Evolutionary conservation across 2,329 filamentous ascomycete species (phyloP).

Genomic region (Cladophialophora chaetospira): DNA sequence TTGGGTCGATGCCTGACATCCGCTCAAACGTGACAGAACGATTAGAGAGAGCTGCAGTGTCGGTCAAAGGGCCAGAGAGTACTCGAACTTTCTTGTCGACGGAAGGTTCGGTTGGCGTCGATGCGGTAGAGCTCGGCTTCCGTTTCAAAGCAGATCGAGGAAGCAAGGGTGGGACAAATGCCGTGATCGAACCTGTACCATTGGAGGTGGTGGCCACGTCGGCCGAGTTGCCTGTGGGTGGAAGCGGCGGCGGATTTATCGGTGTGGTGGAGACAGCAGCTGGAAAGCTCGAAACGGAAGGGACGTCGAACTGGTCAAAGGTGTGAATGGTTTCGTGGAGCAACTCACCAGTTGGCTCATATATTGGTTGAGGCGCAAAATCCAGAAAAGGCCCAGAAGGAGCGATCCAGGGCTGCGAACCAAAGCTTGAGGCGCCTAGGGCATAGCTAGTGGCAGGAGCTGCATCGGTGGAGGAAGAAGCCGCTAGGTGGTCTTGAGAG

Average conservation of each 20-base stretch:
- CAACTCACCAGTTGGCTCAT: constrained; percentile 31
- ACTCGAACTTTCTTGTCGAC: constrained; percentile 17
- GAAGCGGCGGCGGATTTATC: constrained; percentile 15
- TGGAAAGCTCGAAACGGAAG: constrained; percentile 18
- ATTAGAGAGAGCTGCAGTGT: constrained; percentile 14
- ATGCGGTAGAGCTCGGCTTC: constrained; percentile 22
- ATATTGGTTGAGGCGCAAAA: constrained; percentile 28
- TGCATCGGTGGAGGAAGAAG: constrained; percentile 25
- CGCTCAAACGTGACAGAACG: constrained; percentile 31
- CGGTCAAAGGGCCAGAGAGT: constrained; percentile 14
- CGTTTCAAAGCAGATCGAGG: constrained; percentile 31
- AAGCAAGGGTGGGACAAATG: constrained; percentile 24
- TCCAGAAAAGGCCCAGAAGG: constrained; percentile 25
- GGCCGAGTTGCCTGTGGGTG: constrained; percentile 2
- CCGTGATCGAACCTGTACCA: constrained; percentile 21
- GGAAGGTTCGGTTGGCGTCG: constrained; percentile 10
- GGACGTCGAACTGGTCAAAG: constrained; percentile 28
- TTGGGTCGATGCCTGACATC: constrained; percentile 31
- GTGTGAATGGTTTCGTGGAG: constrained; percentile 23
- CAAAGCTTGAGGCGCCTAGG: constrained; percentile 28
- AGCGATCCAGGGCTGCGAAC: constrained; percentile 25
- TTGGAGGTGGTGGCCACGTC: constrained; percentile 19
- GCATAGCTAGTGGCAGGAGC: constrained; percentile 21
- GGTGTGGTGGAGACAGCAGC: constrained; percentile 14
- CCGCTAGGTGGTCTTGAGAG: constrained; percentile 21